These are phyloP conservation scores for Trichoderma oligosporum DNA, from an alignment of 2,329 filamentous ascomycete species.

Conservation along the genomic window DNA sequence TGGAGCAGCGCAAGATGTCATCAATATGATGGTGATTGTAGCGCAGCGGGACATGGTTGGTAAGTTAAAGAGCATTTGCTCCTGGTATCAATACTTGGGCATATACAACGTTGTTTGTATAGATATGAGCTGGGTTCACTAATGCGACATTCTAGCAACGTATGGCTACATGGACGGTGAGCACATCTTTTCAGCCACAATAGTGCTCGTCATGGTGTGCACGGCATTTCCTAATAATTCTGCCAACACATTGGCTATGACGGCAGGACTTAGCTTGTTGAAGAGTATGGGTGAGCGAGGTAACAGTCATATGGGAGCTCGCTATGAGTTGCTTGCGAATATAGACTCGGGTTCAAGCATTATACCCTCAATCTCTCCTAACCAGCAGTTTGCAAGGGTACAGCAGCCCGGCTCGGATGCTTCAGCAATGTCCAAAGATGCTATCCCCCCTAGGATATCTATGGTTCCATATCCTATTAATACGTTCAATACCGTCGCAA, in stretches of 20 bases:
- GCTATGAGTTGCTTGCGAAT: conserved; percentile 30
- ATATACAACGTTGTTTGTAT: too few species aligned
- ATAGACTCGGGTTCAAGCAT: conserved; percentile 26
- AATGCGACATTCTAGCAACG: conserved; percentile 35
- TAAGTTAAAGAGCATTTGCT: conserved; percentile 30
- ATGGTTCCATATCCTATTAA: conserved; percentile 17
- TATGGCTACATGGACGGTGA: conserved; percentile 57
- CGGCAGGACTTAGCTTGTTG: conserved; percentile 44
- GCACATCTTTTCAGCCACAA: conserved; percentile 51
- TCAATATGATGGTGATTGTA: conserved; percentile 25
- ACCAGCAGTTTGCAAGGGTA: conserved; percentile 3
- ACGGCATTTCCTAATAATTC: conserved; percentile 47
- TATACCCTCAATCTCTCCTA: conserved; percentile 18
- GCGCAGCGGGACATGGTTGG: conserved; percentile 41
- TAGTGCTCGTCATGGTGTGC: conserved; percentile 53
- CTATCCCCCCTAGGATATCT: conserved; percentile 1
- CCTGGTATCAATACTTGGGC: too few species aligned
- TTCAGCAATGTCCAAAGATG: conserved; percentile 1
- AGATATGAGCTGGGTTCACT: not conserved
- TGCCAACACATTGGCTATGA: conserved; percentile 43
- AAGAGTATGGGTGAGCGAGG: conserved; percentile 50
- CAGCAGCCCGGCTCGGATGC: not conserved
- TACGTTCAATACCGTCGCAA: not conserved
- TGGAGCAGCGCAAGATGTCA: conserved; percentile 44
- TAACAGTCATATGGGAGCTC: conserved; percentile 43